Conservation (phyloP, 768 basidiomycete species). For the Amanita polypyramis region DNA sequence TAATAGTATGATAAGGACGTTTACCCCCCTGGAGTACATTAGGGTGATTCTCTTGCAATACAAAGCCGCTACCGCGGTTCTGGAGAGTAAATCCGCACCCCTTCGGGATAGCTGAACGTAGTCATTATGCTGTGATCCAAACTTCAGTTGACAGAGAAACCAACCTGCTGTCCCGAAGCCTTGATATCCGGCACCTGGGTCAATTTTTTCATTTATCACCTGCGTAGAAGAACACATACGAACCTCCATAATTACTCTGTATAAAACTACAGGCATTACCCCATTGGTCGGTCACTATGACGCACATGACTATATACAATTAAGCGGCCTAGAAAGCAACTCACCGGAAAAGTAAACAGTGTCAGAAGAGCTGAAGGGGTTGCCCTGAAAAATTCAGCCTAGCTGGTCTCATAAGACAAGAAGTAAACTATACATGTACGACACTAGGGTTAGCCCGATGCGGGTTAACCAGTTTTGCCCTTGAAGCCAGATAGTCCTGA, state of each 20-base stretch:
- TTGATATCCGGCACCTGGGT: conserved; percentile 15
- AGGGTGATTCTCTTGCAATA: conserved; percentile 70
- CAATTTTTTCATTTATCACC: neutral
- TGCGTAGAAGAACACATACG: conserved; percentile 10
- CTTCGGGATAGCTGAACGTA: conserved; percentile 67
- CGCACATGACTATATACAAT: neutral
- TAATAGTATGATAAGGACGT: conserved; percentile 86
- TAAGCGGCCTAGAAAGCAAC: conserved; percentile 3
- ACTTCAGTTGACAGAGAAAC: neutral
- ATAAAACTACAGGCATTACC: conserved; percentile 87
- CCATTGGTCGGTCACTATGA: conserved; percentile 69
- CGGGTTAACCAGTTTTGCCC: conserved; percentile 76
- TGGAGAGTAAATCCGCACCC: conserved; percentile 96
- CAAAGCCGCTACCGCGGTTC: conserved; percentile 84
- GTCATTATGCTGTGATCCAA: neutral
- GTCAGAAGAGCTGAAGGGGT: conserved; percentile 78
- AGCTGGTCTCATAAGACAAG: neutral
- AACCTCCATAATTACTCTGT: conserved; percentile 81
- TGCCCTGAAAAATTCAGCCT: conserved; percentile 41
- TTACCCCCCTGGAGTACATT: conserved; percentile 79
- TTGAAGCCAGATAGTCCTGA: conserved; percentile 72
- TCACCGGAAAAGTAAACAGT: conserved; percentile 89
- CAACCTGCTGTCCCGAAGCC: conserved; percentile 86
- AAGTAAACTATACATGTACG: conserved; percentile 42
- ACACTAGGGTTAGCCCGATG: conserved; percentile 53